Conservation (phyloP, 345 rosid genomes). For the Aquilaria yunnanensis region DNA sequence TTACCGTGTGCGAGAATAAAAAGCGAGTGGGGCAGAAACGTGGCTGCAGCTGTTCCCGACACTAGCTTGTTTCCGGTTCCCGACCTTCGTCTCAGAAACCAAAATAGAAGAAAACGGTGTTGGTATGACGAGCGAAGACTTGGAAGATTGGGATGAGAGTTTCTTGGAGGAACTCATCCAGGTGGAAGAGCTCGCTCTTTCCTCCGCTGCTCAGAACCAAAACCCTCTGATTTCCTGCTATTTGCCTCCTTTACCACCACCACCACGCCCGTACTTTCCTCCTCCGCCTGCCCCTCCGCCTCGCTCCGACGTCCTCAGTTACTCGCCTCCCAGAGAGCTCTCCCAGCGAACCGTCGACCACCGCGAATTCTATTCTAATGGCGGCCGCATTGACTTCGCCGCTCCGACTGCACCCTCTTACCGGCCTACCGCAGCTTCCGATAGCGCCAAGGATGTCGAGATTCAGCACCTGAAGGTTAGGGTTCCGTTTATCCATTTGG, state of each 20-base stretch:
- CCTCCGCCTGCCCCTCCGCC: conserved; percentile 11
- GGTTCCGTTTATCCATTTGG: neutral
- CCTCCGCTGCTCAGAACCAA: conserved; percentile 15
- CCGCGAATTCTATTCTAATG: neutral
- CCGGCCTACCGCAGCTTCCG: conserved; percentile 11
- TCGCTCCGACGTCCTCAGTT: conserved; percentile 21
- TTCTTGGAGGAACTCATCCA: conserved; percentile 38
- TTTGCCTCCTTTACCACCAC: conserved; percentile 7
- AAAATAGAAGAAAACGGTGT: no score
- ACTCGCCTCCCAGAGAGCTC: conserved; percentile 80
- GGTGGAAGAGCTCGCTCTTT: conserved; percentile 33
- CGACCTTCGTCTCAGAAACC: no score
- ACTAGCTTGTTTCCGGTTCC: no score
- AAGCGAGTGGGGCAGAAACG: no score
- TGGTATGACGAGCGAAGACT: conserved; percentile 20
- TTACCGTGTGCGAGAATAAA: no score
- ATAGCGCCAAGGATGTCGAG: conserved; percentile 40
- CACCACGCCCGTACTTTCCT: conserved; percentile 7
- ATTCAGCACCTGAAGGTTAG: conserved; percentile 67
- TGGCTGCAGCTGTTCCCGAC: no score
- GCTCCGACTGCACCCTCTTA: conserved; percentile 19
- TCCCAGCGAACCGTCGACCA: conserved; percentile 38
- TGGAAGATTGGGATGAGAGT: conserved; percentile 57
- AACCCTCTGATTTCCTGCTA: conserved; percentile 10
- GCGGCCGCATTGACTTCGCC: conserved; percentile 7